Evolutionary conservation across 2,329 filamentous ascomycete species (phyloP), one percentile per base, ranked within the genome.

Genomic region (Talaromyces atroroseus): DNA sequence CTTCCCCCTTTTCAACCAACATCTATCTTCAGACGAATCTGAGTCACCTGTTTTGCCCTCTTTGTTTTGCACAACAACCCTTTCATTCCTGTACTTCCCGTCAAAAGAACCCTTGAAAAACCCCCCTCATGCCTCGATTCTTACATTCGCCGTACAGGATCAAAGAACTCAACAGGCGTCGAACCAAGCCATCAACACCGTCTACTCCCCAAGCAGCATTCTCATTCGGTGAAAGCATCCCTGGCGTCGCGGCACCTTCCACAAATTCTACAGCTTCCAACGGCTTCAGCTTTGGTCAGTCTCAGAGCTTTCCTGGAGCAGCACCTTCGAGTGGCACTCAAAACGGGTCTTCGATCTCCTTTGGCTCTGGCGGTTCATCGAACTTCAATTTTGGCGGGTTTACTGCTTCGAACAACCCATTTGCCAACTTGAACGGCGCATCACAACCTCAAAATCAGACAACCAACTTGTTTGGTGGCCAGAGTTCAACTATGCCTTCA

Each of bases 371-470:
- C n/a, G 59, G 58, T 48, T 60, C 65, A 14, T 63, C 70, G 10
- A 64, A 64, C 7, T 73, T 73, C 60, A 58, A 56, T 24, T 58
- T 58, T 46, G 49, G 48, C 8, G 52, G 52, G 0, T 52, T 54
- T n/a, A 68, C 63, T 52, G 54, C 65, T 11, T 62, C 65, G 21
- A 68, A 61, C 51, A 74, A 75, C 57, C 72, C 72, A 16, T 75
- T 75, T 54, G 63, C 64, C 29, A 71, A 58, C 45, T 63, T 68
- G 57, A 63, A 60, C 42, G 64, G 65, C 11, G 56, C 55, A 16
- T 29, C 40, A 11, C 56, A 54, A 38, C 44, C 32, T 3, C 56
- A 58, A 36, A 60, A 44, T 24, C 66, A 67, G 51, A 57, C 60
- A 47, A 67, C 67, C 48, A 63, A 61, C 42, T 6, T 54, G 14